These are phyloP conservation scores for Xylaria venustula DNA, from an alignment of 495 filamentous ascomycete genomes.

Conservation along the genomic window DNA sequence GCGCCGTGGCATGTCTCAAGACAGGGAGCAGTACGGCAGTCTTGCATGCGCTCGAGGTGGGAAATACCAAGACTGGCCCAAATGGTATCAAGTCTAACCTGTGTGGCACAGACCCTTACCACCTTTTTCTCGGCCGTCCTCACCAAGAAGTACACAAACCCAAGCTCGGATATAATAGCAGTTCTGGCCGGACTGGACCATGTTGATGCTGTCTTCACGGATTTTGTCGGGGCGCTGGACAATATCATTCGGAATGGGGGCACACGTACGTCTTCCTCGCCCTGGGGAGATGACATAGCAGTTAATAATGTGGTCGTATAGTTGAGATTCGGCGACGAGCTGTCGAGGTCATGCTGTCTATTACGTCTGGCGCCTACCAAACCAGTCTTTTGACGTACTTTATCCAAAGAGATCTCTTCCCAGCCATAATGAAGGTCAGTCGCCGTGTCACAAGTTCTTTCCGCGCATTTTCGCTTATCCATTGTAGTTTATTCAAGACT, in stretches of 20 bases:
- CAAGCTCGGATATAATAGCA: constrained; percentile 90
- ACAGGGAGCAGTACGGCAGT: constrained; percentile 60
- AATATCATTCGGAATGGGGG: constrained; percentile 74
- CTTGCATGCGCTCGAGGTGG: constrained; percentile 86
- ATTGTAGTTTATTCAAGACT: constrained; percentile 78
- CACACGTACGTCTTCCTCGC: constrained; percentile 52
- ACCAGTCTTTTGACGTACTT: constrained; percentile 93
- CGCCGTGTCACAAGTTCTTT: neutral
- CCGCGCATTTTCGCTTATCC: constrained; percentile 4
- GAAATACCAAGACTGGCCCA: constrained; percentile 26
- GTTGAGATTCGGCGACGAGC: constrained; percentile 76
- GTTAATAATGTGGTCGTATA: constrained; percentile 25
- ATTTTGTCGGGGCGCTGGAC: constrained; percentile 84
- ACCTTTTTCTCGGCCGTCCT: constrained; percentile 79
- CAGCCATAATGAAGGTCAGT: constrained; percentile 86
- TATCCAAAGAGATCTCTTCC: constrained; percentile 91
- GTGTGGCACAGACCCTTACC: constrained; percentile 71
- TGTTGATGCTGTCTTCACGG: constrained; percentile 79
- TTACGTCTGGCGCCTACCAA: constrained; percentile 90
- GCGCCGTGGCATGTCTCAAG: constrained; percentile 68
- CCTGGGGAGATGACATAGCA: neutral
- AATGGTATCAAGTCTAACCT: constrained; percentile 14
- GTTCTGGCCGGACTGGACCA: constrained; percentile 84
- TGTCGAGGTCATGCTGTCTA: constrained; percentile 74
- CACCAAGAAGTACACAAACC: constrained; percentile 90